Evolutionary conservation across 1,139 yeast genomes (phyloP).

Genomic region (Blastobotrys illinoisensis): DNA sequence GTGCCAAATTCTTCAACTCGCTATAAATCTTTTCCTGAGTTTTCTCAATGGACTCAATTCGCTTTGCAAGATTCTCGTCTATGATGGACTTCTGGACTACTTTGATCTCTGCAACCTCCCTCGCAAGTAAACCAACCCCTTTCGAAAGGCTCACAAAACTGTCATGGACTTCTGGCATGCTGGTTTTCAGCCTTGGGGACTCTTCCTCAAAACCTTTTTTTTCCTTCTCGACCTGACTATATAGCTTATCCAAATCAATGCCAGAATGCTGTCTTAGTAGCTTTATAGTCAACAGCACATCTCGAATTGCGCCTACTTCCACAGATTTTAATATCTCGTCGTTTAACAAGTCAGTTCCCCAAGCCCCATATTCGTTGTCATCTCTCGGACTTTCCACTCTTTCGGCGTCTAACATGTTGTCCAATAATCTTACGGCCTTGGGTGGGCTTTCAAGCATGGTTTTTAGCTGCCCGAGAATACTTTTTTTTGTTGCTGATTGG

Average conservation of each 20-base stretch:
- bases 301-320: not conserved
- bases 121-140: not conserved
- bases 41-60: not conserved
- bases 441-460: not conserved
- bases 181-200: not conserved
- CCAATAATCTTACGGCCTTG: too few species aligned
- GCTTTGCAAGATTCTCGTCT: not conserved
- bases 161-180: not conserved
- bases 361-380: too few species aligned
- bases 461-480: not conserved
- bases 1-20: not conserved
- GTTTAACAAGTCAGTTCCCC: not conserved
- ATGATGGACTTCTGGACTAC: not conserved
- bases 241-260: not conserved
- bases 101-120: not conserved
- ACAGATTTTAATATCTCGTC: not conserved
- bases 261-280: not conserved
- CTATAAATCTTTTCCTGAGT: not conserved
- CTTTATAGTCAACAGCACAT: not conserved
- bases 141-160: not conserved
- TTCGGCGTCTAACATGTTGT: too few species aligned
- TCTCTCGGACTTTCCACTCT: too few species aligned
- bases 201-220: not conserved
- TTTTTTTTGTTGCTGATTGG: not conserved
- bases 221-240: not conserved